These are phyloP conservation scores for Scedosporium dehoogii DNA, from an alignment of 2,329 filamentous ascomycete species.

Conservation along the genomic window DNA sequence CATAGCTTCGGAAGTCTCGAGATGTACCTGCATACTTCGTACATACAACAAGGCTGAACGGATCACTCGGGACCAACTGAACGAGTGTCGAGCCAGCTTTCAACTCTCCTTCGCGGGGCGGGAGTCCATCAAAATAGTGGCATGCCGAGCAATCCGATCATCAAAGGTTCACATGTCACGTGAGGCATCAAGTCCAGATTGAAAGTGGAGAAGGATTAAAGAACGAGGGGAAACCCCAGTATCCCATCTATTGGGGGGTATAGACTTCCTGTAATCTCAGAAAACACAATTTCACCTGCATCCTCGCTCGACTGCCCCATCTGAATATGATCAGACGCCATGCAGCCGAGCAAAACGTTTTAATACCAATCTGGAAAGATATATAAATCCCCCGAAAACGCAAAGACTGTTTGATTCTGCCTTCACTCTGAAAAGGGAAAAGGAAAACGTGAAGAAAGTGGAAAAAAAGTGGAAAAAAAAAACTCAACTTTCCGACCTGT, in stretches of 20 bases:
- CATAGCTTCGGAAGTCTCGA: too few relatives aligned
- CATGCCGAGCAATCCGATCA: too few relatives aligned
- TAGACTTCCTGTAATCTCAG: background rate
- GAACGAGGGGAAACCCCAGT: background rate
- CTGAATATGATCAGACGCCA: background rate
- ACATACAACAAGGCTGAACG: too few relatives aligned
- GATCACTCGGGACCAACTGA: too few relatives aligned
- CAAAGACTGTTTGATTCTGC: background rate
- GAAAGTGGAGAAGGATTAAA: background rate
- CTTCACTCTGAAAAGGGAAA: constrained; percentile 1
- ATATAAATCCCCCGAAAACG: background rate
- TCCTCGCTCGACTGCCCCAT: background rate
- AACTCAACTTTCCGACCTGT: background rate
- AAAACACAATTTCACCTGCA: background rate
- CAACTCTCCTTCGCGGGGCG: too few relatives aligned
- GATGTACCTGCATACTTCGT: too few relatives aligned
- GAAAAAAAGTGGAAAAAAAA: background rate
- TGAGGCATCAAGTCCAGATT: background rate
- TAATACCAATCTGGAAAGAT: background rate
- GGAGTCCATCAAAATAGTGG: too few relatives aligned
- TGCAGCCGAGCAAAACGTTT: background rate
- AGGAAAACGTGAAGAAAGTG: background rate
- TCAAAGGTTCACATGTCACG: too few relatives aligned
- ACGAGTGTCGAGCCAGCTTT: too few relatives aligned
- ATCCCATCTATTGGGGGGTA: background rate